Evolutionary conservation across 305 asterid genomes (phyloP), one percentile per base, ranked within the genome.

Genomic region (Plantago coronopus): DNA sequence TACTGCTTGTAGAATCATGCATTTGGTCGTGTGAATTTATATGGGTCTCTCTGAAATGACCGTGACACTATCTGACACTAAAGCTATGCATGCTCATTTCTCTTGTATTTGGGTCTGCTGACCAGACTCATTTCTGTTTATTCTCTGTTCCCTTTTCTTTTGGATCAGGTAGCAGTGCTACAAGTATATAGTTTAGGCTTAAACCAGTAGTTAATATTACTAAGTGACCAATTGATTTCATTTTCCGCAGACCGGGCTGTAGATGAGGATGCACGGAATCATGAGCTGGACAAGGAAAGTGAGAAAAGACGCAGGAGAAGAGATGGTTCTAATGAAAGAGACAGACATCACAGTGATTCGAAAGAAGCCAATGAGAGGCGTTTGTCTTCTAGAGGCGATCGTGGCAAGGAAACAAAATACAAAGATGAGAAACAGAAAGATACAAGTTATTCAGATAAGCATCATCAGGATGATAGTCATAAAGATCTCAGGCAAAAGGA

Each of bases 381-480:
- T 54, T 19, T 68, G 71, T 69, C 94, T 57, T 78, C 86, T 17
- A 89, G 80, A 75, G 71, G 79, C 56, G 96, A 88, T 47, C 93
- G 76, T 59, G 70, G 76, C 48, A 81, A 80, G 81, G 95, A 84
- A 73, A 80, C 76, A 44, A 88, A 76, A 71, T 64, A 73, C 73
- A 84, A 70, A 76, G 95, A 84, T 67, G 94, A 81, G 60, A 84
- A 81, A 76, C 81, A 80, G 69, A 82, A 72, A 72, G 97, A 80
- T 70, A 79, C 72, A 65, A 69, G 69, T 42, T 62, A 75, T 75
- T 68, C 65, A 15, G 86, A 70, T 23, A 86, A 88, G 65, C 76
- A 83, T 62, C 79, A 69, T 62, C 79, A 69, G 57, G 87, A 83
- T 65, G 89, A 83, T 78, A 70, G 67, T 40, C 82, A 62, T 59